phyloP scores from a whole-genome alignment of 148 eudicot genomes.

The Chenopodium berlandieri region DNA sequence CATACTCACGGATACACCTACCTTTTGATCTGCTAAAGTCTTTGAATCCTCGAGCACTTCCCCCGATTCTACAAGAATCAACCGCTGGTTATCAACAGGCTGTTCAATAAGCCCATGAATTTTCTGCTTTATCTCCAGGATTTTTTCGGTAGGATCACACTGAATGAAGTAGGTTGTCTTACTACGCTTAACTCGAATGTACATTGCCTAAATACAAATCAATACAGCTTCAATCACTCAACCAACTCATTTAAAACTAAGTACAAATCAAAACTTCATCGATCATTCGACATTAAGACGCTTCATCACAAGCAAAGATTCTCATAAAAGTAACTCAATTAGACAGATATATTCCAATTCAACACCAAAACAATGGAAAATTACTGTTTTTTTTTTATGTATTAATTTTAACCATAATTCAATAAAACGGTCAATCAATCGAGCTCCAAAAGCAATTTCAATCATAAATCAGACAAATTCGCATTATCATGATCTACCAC shows the following conservation, averaged over 20 bases:
- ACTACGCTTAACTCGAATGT: slow-evolving; percentile 81
- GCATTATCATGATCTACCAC: background rate
- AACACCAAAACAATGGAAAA: background rate
- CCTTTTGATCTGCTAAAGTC: slow-evolving; percentile 95
- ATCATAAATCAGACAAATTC: background rate
- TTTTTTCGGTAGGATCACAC: slow-evolving; percentile 83
- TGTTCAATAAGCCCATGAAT: slow-evolving; percentile 71
- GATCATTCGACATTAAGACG: background rate
- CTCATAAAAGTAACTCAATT: background rate
- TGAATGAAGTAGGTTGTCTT: slow-evolving; percentile 92
- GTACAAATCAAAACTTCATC: background rate
- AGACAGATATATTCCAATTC: background rate
- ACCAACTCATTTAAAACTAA: background rate
- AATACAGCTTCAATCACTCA: background rate
- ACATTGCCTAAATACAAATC: slow-evolving; percentile 65
- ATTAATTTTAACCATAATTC: background rate
- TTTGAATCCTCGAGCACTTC: slow-evolving; percentile 82
- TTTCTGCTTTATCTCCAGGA: slow-evolving; percentile 73
- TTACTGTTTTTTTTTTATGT: background rate
- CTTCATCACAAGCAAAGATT: background rate
- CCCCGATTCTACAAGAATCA: slow-evolving; percentile 54
- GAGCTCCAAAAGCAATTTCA: background rate
- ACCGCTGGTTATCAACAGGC: slow-evolving; percentile 65
- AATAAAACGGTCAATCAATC: background rate
- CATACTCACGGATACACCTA: slow-evolving; percentile 12